A percentile compares a stretch with the other conserved stretches of the same genome.
phyloP scores from a whole-genome alignment of 1,284 basidiomycete genomes.

The Leccinum solheimii region DNA sequence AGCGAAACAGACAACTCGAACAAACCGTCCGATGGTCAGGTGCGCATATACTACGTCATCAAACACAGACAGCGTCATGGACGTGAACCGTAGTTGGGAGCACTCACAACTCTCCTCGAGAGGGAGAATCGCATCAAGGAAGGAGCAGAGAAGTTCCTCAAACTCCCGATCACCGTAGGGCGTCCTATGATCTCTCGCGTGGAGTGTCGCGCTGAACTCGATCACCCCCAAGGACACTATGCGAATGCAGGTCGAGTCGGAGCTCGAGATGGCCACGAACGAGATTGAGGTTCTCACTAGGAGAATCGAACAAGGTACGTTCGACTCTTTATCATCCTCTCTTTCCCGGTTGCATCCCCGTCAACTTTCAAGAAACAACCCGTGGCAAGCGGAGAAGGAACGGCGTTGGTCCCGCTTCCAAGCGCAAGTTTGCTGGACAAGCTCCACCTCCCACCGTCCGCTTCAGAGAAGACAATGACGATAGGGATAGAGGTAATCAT shows the following conservation, averaged over 20 bases:
- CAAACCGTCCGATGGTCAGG: constrained; percentile 34
- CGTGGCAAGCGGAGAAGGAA: constrained; percentile 41
- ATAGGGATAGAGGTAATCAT: constrained; percentile 35
- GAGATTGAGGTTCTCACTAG: constrained; percentile 68
- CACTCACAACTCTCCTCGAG: constrained; percentile 65
- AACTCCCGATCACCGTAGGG: constrained; percentile 62
- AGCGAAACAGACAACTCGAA: constrained; percentile 25
- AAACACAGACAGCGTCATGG: constrained; percentile 5
- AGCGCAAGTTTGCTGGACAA: constrained; percentile 43
- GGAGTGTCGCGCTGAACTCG: constrained; percentile 12
- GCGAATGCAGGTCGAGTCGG: constrained; percentile 72
- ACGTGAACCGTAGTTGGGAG: constrained; percentile 52
- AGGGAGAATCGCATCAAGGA: constrained; percentile 79
- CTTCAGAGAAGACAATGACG: constrained; percentile 40
- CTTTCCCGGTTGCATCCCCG: neutral
- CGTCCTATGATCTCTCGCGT: neutral
- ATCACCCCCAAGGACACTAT: constrained; percentile 52
- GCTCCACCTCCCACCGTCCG: constrained; percentile 29
- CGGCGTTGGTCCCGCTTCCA: constrained; percentile 32
- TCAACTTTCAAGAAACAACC: constrained; percentile 38
- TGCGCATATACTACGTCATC: constrained; percentile 16
- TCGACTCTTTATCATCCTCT: neutral
- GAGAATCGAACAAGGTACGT: constrained; percentile 63
- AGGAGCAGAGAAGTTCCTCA: constrained; percentile 81
- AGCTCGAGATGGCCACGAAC: constrained; percentile 68